Conservation (phyloP, 1,139 yeast species). For the Sugiyamaella novakii region DNA sequence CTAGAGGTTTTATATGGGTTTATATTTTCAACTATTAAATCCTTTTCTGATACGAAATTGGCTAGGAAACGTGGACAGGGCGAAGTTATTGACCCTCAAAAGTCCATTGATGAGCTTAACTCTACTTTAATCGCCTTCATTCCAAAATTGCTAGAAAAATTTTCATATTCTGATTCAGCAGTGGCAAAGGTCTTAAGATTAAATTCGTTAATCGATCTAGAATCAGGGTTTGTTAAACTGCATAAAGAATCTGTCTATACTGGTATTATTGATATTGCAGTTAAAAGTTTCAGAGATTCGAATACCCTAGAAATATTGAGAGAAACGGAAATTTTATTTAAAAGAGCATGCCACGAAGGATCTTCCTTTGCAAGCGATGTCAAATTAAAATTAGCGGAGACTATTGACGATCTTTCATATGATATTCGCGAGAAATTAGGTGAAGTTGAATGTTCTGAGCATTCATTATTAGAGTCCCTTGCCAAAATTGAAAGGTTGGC, state of each 20-base stretch:
- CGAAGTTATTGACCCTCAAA: slow-evolving; percentile 28
- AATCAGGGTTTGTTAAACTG: slow-evolving; percentile 32
- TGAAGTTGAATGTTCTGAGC: slow-evolving; percentile 21
- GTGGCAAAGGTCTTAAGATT: slow-evolving; percentile 34
- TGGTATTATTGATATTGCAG: slow-evolving; percentile 29
- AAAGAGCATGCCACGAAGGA: slow-evolving; percentile 10
- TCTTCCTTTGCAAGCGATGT: slow-evolving; percentile 13
- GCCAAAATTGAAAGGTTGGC: slow-evolving; percentile 27
- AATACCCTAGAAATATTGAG: slow-evolving; percentile 31
- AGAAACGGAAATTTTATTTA: slow-evolving; percentile 22
- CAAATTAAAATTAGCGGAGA: slow-evolving; percentile 13
- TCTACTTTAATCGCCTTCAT: slow-evolving; percentile 30
- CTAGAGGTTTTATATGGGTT: slow-evolving; percentile 39
- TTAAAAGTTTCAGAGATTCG: slow-evolving; percentile 33
- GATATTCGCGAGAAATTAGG: slow-evolving; percentile 24
- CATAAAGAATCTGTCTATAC: slow-evolving; percentile 34
- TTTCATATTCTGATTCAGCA: slow-evolving; percentile 35
- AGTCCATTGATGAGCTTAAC: slow-evolving; percentile 25
- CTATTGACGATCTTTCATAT: slow-evolving; percentile 30
- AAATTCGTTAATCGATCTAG: slow-evolving; percentile 35
- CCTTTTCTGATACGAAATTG: slow-evolving; percentile 19
- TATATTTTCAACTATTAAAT: slow-evolving; percentile 28
- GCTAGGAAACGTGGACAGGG: slow-evolving; percentile 24
- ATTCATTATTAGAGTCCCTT: slow-evolving; percentile 24
- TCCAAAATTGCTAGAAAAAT: slow-evolving; percentile 35